phyloP scores from a whole-genome alignment of 1,284 basidiomycete species.

The Ceratobasidium papillatum region DNA sequence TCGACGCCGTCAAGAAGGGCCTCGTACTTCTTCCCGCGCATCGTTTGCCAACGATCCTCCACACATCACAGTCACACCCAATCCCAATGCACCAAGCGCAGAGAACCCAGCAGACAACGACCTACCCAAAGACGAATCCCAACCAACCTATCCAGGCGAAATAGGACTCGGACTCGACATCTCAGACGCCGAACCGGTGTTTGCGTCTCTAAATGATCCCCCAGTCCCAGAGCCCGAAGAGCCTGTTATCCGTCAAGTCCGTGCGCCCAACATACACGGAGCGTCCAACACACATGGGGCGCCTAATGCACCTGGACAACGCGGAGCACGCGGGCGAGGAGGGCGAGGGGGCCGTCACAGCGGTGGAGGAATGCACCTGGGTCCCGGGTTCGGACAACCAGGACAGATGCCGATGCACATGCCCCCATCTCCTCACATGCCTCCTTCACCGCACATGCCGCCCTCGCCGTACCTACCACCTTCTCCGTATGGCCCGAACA shows the following conservation, averaged over 20 bases:
- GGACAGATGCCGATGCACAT: conserved; percentile 16
- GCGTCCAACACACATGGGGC: conserved; percentile 28
- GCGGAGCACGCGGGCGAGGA: conserved; percentile 37
- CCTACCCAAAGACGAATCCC: background rate
- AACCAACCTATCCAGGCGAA: background rate
- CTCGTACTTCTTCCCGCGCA: conserved; percentile 29
- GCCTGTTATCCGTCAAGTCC: conserved; percentile 15
- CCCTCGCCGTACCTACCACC: conserved; percentile 30
- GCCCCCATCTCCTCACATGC: conserved; percentile 12
- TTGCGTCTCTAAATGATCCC: conserved; percentile 36
- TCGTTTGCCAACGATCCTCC: conserved; percentile 35
- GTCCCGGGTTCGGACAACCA: conserved; percentile 7
- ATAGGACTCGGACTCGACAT: conserved; percentile 25
- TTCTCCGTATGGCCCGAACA: conserved; percentile 14
- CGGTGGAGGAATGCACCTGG: background rate
- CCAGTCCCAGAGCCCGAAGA: conserved; percentile 14
- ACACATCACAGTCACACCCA: conserved; percentile 25
- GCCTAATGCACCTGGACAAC: conserved; percentile 5
- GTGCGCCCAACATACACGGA: conserved; percentile 29
- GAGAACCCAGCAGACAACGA: conserved; percentile 5
- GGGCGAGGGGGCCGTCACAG: conserved; percentile 29
- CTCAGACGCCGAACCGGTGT: conserved; percentile 19
- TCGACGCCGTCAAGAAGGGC: conserved; percentile 7
- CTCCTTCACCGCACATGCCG: conserved; percentile 27
- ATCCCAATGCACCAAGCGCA: background rate